A percentile compares a stretch with the other conserved stretches of the same genome.
Evolutionary conservation across 2,329 filamentous ascomycete genomes (phyloP).

Genomic region (Acrodontium crateriforme): DNA sequence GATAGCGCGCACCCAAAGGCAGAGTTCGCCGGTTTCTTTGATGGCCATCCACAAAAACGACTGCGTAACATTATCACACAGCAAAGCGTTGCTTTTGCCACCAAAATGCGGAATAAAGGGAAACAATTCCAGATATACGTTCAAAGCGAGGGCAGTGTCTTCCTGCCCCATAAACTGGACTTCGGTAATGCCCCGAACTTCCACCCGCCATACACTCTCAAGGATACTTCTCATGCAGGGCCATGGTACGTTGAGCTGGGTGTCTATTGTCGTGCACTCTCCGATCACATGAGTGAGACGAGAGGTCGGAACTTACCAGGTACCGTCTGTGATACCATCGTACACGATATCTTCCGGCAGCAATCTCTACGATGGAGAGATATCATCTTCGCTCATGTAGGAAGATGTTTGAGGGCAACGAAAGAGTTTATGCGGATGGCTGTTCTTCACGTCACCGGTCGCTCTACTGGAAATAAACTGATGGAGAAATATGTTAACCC

Average conservation of each 20-base stretch:
- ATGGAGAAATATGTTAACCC: neutral
- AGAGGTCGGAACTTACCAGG: neutral
- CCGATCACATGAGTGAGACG: neutral
- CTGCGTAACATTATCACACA: neutral
- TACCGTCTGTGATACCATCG: neutral
- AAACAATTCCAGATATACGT: neutral
- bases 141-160: neutral
- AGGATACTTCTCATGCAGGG: neutral
- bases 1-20: neutral
- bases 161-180: neutral
- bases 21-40: slow-evolving; percentile 1
- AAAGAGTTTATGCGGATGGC: neutral
- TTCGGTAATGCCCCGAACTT: neutral
- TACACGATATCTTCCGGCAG: neutral
- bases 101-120: neutral
- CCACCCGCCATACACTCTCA: neutral
- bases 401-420: neutral
- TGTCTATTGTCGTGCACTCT: neutral
- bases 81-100: neutral
- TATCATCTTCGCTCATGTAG: neutral
- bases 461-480: neutral
- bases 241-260: neutral
- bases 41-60: neutral
- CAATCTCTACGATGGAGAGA: neutral
- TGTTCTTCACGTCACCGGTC: neutral